Conservation (phyloP, 2,329 filamentous ascomycete species). For the Diaporthe citri region DNA sequence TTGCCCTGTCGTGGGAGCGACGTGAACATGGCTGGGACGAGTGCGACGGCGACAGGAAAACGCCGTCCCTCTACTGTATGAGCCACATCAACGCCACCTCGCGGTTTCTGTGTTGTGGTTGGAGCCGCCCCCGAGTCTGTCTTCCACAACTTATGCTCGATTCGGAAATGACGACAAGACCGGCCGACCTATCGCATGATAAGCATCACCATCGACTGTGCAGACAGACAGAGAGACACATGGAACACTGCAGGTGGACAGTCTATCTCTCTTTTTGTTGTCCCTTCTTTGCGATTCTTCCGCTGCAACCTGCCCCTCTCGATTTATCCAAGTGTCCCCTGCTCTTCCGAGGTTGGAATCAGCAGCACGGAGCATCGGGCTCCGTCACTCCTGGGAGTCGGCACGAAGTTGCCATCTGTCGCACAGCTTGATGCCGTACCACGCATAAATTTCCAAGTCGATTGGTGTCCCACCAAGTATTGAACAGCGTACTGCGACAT, state of each 20-base stretch:
- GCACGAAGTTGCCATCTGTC: not conserved
- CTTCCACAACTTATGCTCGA: not conserved
- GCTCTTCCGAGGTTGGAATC: not conserved
- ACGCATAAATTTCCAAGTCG: not conserved
- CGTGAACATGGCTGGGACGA: constrained; percentile 20
- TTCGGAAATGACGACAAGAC: not conserved
- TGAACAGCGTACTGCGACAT: not conserved
- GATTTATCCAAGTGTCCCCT: not conserved
- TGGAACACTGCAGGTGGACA: not conserved
- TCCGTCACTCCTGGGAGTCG: not conserved
- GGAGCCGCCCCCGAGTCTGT: not conserved
- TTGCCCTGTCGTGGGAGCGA: constrained; percentile 41
- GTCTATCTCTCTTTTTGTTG: not conserved
- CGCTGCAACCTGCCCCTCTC: not conserved
- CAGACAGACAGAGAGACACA: not conserved
- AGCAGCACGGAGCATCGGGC: constrained; percentile 11
- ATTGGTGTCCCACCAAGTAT: not conserved
- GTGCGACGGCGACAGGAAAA: not conserved
- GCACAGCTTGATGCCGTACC: not conserved
- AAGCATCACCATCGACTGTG: not conserved
- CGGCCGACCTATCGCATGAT: not conserved
- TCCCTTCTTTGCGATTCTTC: not conserved
- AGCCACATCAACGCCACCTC: constrained; percentile 9
- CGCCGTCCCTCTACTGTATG: not conserved
- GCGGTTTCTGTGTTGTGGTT: not conserved